These are phyloP conservation scores for Fraxinus excelsior DNA, from an alignment of 257 asterid genomes.

Conservation along the genomic window DNA sequence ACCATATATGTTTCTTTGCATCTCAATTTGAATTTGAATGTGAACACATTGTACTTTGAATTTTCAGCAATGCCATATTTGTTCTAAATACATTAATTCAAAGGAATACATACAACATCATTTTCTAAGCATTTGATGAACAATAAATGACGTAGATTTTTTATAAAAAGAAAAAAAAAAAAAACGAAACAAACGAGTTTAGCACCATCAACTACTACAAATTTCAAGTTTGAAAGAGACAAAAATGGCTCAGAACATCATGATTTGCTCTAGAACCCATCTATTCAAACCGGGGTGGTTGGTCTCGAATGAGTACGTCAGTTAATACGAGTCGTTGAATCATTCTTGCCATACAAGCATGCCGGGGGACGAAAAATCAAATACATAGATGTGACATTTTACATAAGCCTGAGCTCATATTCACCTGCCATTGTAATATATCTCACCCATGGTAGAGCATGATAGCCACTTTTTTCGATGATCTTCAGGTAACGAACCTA, in stretches of 20 bases:
- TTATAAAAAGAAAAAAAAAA: neutral
- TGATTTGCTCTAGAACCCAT: constrained; percentile 19
- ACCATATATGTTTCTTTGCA: neutral
- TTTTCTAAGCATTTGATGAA: neutral
- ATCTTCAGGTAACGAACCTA: constrained; percentile 57
- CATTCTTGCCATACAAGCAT: neutral
- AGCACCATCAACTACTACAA: constrained; percentile 22
- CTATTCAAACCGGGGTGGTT: constrained; percentile 7
- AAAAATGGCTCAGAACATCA: neutral
- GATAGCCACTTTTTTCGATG: constrained; percentile 58
- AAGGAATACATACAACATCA: constrained; percentile 11
- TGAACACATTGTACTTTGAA: neutral
- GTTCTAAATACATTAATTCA: constrained; percentile 10
- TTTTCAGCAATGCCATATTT: constrained; percentile 12
- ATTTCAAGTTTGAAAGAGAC: constrained; percentile 31
- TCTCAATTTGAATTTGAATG: neutral
- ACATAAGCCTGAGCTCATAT: constrained; percentile 48
- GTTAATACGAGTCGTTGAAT: neutral
- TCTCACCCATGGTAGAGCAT: constrained; percentile 61
- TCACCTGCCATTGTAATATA: constrained; percentile 58
- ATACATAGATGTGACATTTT: neutral
- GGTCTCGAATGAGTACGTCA: neutral
- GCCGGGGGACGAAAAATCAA: neutral
- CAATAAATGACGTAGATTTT: constrained; percentile 27
- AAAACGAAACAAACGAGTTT: constrained; percentile 22